Conservation (phyloP, 495 filamentous ascomycete genomes). For the Penicillium waksmanii region DNA sequence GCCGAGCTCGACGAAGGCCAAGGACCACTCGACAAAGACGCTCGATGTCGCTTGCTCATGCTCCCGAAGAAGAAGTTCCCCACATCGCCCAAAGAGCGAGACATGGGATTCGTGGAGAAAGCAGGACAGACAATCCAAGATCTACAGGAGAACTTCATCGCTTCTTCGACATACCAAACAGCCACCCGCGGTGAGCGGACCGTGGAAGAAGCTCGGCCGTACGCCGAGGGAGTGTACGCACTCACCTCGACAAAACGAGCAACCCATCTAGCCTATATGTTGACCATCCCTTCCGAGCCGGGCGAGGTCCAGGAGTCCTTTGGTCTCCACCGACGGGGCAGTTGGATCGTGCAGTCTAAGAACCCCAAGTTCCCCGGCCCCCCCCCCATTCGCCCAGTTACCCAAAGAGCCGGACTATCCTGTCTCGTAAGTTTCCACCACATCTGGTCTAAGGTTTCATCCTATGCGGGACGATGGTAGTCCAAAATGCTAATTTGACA, state of each 20-base stretch:
- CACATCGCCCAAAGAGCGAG: slow-evolving; percentile 68
- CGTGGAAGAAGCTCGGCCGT: slow-evolving; percentile 69
- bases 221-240: slow-evolving; percentile 87
- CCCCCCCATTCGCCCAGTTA: slow-evolving; percentile 62
- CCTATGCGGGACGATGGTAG: not conserved
- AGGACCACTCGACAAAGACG: slow-evolving; percentile 60
- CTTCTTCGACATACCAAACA: slow-evolving; percentile 70
- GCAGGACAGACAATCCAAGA: slow-evolving; percentile 64
- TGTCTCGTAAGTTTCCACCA: slow-evolving; percentile 58
- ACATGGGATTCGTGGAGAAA: slow-evolving; percentile 87
- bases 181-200: slow-evolving; percentile 75
- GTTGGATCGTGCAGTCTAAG: slow-evolving; percentile 78
- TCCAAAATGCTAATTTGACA: slow-evolving; percentile 1
- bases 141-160: slow-evolving; percentile 74
- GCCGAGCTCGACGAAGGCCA: slow-evolving; percentile 64
- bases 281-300: slow-evolving; percentile 75
- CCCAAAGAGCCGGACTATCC: slow-evolving; percentile 73
- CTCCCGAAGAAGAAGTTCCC: slow-evolving; percentile 90
- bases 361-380: slow-evolving; percentile 76
- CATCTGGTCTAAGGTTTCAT: not conserved
- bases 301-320: slow-evolving; percentile 78
- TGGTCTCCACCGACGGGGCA: slow-evolving; percentile 71
- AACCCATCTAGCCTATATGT: slow-evolving; percentile 79
- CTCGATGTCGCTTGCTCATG: slow-evolving; percentile 71
- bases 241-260: slow-evolving; percentile 71